Evolutionary conservation across 1,284 basidiomycete species (phyloP), one percentile per base, ranked within the genome.

Genomic region (Sanghuangporus baumii): DNA sequence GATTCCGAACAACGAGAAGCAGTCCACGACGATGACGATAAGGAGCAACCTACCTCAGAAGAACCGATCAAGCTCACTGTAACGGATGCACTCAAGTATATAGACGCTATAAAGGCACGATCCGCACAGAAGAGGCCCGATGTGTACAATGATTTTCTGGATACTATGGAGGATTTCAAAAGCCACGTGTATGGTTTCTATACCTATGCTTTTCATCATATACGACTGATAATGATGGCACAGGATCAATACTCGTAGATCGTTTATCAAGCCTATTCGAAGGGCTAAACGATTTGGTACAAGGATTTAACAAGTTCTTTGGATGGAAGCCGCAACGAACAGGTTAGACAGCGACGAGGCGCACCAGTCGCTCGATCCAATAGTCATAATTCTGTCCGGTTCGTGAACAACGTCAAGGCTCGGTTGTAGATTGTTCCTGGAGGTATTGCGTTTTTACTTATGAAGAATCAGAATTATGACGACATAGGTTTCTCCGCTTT

Each of bases 371-470:
- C 5, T 31, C 26, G 3, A 31, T 64, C 71, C 70, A 94, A 98
- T 73, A 98, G 98, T 80, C 96, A 97, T 74, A 94, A 96, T 72
- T 96, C 97, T 23, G 98, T 99, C 69, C 89, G 94, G 70, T 99
- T 96, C 74, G 88, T 99, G 69, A 98, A 98, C 83, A 96, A 96
- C 81, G 98, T 99, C 80, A 99, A 99, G 79, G 88, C 89, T 52
- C 87, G 95, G 57, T 99, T 99, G 99, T 81, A 98, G 98, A 78
- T 90, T 94, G 71, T 99, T 99, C 76, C 79, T 99, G 70, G 96
- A 99, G 78, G 96, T 99, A 61, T 78, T 99, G 67, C 96, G 99
- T 79, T 92, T 93, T 38, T 98, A 98, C 5, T 2, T 76, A 96
- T 98, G 75, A 95, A 95, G 73, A 95, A 98, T 72, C 92, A 94